Percentiles rank a stretch among this genome's conserved stretches.
Evolutionary conservation across 2,329 filamentous ascomycete genomes (phyloP).

Genomic region (Penicillium janthinellum): DNA sequence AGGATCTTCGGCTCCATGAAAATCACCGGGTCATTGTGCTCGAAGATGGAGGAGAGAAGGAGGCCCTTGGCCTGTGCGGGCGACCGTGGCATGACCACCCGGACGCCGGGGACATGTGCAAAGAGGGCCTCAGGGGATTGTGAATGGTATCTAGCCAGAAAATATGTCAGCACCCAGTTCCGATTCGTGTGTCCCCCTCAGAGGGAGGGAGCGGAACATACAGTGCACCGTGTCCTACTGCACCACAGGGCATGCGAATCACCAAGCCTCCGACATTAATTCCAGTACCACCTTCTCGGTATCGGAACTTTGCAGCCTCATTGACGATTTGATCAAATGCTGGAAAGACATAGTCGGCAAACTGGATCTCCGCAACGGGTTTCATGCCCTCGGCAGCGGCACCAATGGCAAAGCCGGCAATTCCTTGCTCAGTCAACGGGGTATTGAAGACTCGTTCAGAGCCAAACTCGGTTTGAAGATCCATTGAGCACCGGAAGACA

Average conservation of each 20-base stretch:
- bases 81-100: slow-evolving; percentile 82
- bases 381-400: slow-evolving; percentile 88
- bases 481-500: slow-evolving; percentile 93
- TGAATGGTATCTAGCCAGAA: slow-evolving; percentile 65
- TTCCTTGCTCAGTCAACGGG: slow-evolving; percentile 89
- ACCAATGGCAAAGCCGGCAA: slow-evolving; percentile 90
- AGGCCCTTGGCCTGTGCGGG: slow-evolving; percentile 88
- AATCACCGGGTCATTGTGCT: slow-evolving; percentile 79
- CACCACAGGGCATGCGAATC: slow-evolving; percentile 86
- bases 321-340: slow-evolving; percentile 95
- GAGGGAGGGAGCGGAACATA: slow-evolving; percentile 34
- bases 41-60: slow-evolving; percentile 72
- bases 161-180: neutral
- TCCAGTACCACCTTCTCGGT: slow-evolving; percentile 67
- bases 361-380: slow-evolving; percentile 92
- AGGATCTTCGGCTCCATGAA: slow-evolving; percentile 95
- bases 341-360: slow-evolving; percentile 91
- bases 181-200: too few species aligned
- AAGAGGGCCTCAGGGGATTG: slow-evolving; percentile 89
- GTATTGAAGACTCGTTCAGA: slow-evolving; percentile 93
- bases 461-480: slow-evolving; percentile 84
- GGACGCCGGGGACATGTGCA: slow-evolving; percentile 80
- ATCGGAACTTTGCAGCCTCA: slow-evolving; percentile 86
- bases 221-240: slow-evolving; percentile 83
- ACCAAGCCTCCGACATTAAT: slow-evolving; percentile 76